phyloP scores from a whole-genome alignment of 1,284 basidiomycete genomes.

The Pascua guehoae region DNA sequence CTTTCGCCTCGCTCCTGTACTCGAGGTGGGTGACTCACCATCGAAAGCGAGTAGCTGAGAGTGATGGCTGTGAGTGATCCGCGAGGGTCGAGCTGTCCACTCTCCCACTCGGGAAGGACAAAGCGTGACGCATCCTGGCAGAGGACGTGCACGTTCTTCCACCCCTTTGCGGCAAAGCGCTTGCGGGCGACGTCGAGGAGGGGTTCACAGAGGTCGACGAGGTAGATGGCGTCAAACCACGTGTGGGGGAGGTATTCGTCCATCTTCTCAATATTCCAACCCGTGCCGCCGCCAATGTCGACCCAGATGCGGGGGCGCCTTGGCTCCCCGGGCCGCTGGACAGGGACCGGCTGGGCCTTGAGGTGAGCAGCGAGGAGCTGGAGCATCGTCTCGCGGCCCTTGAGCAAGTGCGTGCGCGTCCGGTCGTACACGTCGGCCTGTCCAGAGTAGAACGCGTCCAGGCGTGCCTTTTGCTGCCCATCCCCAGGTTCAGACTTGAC shows the following conservation, averaged over 20 bases:
- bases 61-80: constrained; percentile 63
- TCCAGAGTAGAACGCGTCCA: constrained; percentile 60
- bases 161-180: constrained; percentile 65
- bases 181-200: constrained; percentile 67
- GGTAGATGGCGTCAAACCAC: constrained; percentile 67
- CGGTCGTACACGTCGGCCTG: constrained; percentile 69
- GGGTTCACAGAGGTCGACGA: constrained; percentile 71
- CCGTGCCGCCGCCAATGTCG: constrained; percentile 77
- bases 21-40: constrained; percentile 51
- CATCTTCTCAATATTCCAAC: constrained; percentile 78
- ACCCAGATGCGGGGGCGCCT: constrained; percentile 61
- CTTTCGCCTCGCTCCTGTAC: neutral
- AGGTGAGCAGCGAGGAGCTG: constrained; percentile 67
- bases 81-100: constrained; percentile 54
- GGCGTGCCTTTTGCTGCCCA: constrained; percentile 42
- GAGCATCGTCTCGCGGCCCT: constrained; percentile 69
- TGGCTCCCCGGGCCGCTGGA: constrained; percentile 1
- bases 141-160: constrained; percentile 70
- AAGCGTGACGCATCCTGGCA: constrained; percentile 73
- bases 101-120: constrained; percentile 60
- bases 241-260: constrained; percentile 64
- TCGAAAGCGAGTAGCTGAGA: constrained; percentile 68
- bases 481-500: constrained; percentile 27
- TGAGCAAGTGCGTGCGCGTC: constrained; percentile 60
- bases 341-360: constrained; percentile 48